Percentiles rank a stretch among this genome's conserved stretches.
These are phyloP conservation scores for Xylaria palmicola DNA, from an alignment of 495 filamentous ascomycete species.

Conservation along the genomic window DNA sequence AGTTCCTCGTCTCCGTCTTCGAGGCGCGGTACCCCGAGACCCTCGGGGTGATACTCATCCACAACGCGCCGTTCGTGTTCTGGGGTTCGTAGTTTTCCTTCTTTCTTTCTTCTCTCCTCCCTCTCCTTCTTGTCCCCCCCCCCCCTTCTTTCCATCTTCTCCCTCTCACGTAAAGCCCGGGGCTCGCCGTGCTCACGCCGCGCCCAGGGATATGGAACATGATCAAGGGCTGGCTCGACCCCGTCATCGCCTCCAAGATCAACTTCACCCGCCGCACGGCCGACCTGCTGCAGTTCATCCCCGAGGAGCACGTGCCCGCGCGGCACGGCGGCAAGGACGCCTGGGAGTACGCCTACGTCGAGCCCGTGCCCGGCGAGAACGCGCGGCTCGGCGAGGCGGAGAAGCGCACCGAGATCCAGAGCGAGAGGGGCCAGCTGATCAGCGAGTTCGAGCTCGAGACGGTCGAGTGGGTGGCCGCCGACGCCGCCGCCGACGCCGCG, in stretches of 20 bases:
- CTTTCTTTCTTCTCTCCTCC: neutral
- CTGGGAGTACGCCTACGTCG: constrained; percentile 12
- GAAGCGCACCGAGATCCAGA: constrained; percentile 1
- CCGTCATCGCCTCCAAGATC: constrained; percentile 15
- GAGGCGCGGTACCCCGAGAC: constrained; percentile 18
- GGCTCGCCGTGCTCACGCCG: neutral
- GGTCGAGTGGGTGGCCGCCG: neutral
- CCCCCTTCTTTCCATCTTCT: neutral
- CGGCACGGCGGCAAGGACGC: constrained; percentile 8
- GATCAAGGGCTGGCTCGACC: constrained; percentile 15
- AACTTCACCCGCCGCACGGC: constrained; percentile 11
- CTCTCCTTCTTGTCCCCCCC: too few species aligned
- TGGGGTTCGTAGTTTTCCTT: constrained; percentile 4
- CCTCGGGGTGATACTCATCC: constrained; percentile 6
- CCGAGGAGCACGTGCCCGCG: constrained; percentile 5
- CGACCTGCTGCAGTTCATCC: constrained; percentile 10
- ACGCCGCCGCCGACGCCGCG: neutral
- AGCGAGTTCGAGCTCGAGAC: constrained; percentile 9
- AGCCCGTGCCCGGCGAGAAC: constrained; percentile 10
- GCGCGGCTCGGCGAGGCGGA: neutral
- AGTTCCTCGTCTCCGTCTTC: constrained; percentile 11
- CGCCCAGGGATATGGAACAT: constrained; percentile 12
- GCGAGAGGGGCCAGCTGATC: neutral
- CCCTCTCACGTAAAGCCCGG: too few species aligned
- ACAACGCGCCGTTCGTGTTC: constrained; percentile 18